These are phyloP conservation scores for Camelina laxa DNA, from an alignment of 345 rosid genomes.

Conservation along the genomic window DNA sequence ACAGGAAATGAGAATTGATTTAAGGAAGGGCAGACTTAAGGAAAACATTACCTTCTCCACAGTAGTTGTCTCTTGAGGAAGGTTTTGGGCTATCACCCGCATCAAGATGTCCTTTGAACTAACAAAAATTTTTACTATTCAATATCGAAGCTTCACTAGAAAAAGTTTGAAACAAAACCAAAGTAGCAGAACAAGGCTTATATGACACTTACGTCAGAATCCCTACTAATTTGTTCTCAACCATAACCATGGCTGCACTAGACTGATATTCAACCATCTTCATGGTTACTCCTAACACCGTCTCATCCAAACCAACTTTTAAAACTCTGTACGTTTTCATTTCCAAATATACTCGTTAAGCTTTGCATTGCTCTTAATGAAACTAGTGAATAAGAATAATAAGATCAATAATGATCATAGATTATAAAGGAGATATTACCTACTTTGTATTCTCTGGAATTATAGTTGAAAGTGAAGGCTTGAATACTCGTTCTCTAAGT, in stretches of 20 bases:
- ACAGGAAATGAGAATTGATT: not conserved
- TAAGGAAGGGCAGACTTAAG: not conserved
- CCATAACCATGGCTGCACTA: conserved; percentile 76
- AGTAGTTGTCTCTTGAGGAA: conserved; percentile 67
- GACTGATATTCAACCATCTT: conserved; percentile 82
- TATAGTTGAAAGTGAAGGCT: conserved; percentile 83
- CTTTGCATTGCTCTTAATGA: not conserved
- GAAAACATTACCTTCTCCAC: conserved; percentile 77
- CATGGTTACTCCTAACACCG: conserved; percentile 67
- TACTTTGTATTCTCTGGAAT: conserved; percentile 95
- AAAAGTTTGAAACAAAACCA: not conserved
- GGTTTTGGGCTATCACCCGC: conserved; percentile 86
- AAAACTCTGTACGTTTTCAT: conserved; percentile 62
- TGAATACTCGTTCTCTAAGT: conserved; percentile 85
- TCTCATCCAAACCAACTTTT: conserved; percentile 79
- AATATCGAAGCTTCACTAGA: conserved; percentile 8
- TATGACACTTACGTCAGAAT: conserved; percentile 79
- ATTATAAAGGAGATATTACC: conserved; percentile 67
- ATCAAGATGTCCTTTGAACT: conserved; percentile 96
- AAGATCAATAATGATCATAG: not conserved
- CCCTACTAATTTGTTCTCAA: conserved; percentile 80
- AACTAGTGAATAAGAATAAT: conserved; percentile 7
- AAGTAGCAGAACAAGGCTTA: not conserved
- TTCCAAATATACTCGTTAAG: conserved; percentile 15
- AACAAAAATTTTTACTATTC: conserved; percentile 37